phyloP scores from a whole-genome alignment of 2,329 filamentous ascomycete species.

The Beauveria rudraprayagi region DNA sequence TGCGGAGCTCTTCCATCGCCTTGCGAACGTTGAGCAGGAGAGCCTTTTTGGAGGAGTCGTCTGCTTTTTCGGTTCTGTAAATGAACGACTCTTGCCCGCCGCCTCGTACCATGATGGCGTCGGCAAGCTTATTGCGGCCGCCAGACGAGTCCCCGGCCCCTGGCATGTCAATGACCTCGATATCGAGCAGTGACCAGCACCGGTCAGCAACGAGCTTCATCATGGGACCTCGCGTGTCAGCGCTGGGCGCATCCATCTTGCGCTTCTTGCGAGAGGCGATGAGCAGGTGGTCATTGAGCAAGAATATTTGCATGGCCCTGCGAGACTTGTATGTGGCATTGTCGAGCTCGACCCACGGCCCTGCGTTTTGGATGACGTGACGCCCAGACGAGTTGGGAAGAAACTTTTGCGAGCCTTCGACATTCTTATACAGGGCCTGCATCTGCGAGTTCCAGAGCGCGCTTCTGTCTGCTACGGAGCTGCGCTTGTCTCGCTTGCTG shows the following conservation, averaged over 20 bases:
- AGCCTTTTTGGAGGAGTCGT: conserved; percentile 68
- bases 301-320: conserved; percentile 79
- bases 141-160: conserved; percentile 51
- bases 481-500: conserved; percentile 73
- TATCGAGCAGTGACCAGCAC: conserved; percentile 89
- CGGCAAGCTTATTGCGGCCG: conserved; percentile 57
- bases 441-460: conserved; percentile 62
- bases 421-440: conserved; percentile 80
- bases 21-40: conserved; percentile 87
- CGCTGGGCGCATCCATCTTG: conserved; percentile 58
- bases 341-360: conserved; percentile 91
- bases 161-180: conserved; percentile 84
- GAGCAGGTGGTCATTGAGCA: conserved; percentile 90
- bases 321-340: conserved; percentile 94
- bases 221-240: conserved; percentile 42
- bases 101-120: conserved; percentile 81
- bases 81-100: conserved; percentile 89
- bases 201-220: conserved; percentile 85
- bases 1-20: conserved; percentile 83
- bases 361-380: conserved; percentile 88
- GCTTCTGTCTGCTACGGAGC: conserved; percentile 69
- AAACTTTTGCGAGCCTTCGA: conserved; percentile 98
- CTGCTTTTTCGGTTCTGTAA: conserved; percentile 79
- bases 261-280: conserved; percentile 91
- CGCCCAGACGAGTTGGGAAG: conserved; percentile 83